These are phyloP conservation scores for Patellaria atrata DNA, from an alignment of 495 filamentous ascomycete species.

Conservation along the genomic window DNA sequence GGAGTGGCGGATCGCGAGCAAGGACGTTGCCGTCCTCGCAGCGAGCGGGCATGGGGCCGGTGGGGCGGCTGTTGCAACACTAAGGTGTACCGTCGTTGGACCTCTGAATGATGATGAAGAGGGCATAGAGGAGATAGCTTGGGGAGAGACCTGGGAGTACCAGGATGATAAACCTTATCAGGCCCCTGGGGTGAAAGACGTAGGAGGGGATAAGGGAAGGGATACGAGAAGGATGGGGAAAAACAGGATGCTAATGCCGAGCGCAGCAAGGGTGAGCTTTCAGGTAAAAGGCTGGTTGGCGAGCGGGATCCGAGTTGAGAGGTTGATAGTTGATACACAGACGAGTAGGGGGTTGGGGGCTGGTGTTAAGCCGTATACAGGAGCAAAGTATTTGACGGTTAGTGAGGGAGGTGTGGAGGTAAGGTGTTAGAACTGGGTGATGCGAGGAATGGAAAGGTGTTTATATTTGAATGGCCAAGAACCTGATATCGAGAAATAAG, in stretches of 20 bases:
- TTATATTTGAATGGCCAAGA: too few relatives aligned
- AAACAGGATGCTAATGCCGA: slow-evolving; percentile 82
- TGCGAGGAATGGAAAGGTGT: too few relatives aligned
- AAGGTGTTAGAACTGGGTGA: too few relatives aligned
- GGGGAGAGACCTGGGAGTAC: slow-evolving; percentile 27
- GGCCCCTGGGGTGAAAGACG: slow-evolving; percentile 19
- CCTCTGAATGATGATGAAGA: slow-evolving; percentile 48
- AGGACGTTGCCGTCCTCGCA: slow-evolving; percentile 39
- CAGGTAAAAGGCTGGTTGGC: slow-evolving; percentile 87
- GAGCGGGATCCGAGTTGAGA: slow-evolving; percentile 87
- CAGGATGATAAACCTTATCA: slow-evolving; percentile 33
- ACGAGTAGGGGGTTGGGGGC: slow-evolving; percentile 79
- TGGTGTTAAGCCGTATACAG: slow-evolving; percentile 88
- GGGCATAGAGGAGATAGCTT: slow-evolving; percentile 28
- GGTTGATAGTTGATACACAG: slow-evolving; percentile 67
- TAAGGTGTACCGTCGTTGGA: slow-evolving; percentile 69
- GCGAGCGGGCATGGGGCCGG: slow-evolving; percentile 19
- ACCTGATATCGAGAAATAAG: too few relatives aligned
- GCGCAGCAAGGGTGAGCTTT: slow-evolving; percentile 74
- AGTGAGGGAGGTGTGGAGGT: slow-evolving; percentile 77
- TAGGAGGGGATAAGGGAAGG: slow-evolving; percentile 24
- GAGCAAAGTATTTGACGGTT: slow-evolving; percentile 90
- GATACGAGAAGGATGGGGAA: slow-evolving; percentile 42
- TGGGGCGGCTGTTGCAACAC: slow-evolving; percentile 51
- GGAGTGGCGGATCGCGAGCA: slow-evolving; percentile 72